Evolutionary conservation across 2,329 filamentous ascomycete genomes (phyloP).

Genomic region (Colletotrichum acutatum): DNA sequence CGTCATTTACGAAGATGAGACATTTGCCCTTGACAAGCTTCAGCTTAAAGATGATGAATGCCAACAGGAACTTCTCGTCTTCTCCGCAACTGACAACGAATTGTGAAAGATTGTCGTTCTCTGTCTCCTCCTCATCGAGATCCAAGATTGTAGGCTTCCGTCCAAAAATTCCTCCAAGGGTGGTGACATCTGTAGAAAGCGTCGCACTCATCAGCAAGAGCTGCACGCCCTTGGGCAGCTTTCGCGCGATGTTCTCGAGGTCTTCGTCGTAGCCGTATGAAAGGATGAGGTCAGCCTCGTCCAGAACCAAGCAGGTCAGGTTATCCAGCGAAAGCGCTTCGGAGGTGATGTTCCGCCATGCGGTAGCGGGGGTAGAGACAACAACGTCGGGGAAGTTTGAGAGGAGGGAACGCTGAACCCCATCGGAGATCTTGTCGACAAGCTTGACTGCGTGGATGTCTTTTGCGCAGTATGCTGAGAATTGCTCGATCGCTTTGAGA

Average conservation of each 20-base stretch:
- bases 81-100: conserved; percentile 93
- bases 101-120: conserved; percentile 82
- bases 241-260: conserved; percentile 80
- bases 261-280: conserved; percentile 96
- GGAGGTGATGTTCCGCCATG: conserved; percentile 80
- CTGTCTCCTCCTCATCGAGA: conserved; percentile 83
- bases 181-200: conserved; percentile 86
- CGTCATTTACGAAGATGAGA: conserved; percentile 78
- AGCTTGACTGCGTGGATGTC: conserved; percentile 86
- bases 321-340: conserved; percentile 76
- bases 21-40: conserved; percentile 94
- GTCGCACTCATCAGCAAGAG: conserved; percentile 96
- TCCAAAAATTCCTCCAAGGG: conserved; percentile 86
- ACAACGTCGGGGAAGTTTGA: conserved; percentile 89
- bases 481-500: conserved; percentile 78
- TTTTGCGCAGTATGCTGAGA: conserved; percentile 86
- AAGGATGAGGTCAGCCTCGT: conserved; percentile 93
- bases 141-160: conserved; percentile 82
- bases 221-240: conserved; percentile 86
- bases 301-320: conserved; percentile 84
- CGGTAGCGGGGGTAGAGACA: conserved; percentile 89
- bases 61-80: conserved; percentile 94
- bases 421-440: conserved; percentile 89
- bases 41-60: conserved; percentile 95
- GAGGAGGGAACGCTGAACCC: conserved; percentile 87